Conservation (phyloP, 2,329 filamentous ascomycete species). For the Fusarium nanum region DNA sequence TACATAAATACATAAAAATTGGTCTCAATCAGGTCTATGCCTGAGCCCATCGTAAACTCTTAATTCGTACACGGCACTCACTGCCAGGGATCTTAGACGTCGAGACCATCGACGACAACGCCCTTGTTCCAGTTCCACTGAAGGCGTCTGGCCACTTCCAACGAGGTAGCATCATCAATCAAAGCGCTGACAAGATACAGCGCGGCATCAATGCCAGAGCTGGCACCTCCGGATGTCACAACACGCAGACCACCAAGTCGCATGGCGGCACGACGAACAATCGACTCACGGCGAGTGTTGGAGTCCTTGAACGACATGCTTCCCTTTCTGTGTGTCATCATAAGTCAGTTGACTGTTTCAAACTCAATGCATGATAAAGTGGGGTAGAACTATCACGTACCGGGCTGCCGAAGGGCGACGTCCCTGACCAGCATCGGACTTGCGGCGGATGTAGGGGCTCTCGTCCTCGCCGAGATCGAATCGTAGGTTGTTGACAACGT, state of each 20-base stretch:
- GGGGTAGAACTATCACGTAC: slow-evolving; percentile 56
- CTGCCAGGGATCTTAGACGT: slow-evolving; percentile 69
- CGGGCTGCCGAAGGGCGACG: slow-evolving; percentile 70
- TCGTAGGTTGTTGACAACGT: slow-evolving; percentile 91
- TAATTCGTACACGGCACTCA: slow-evolving; percentile 47
- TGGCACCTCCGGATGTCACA: slow-evolving; percentile 82
- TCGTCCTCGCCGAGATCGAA: slow-evolving; percentile 86
- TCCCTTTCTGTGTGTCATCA: slow-evolving; percentile 71
- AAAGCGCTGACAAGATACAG: slow-evolving; percentile 87
- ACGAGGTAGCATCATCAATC: slow-evolving; percentile 80
- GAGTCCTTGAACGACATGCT: slow-evolving; percentile 84
- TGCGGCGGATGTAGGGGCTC: slow-evolving; percentile 84
- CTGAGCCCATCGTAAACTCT: slow-evolving; percentile 40
- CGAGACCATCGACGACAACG: slow-evolving; percentile 83
- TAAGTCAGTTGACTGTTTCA: slow-evolving; percentile 43
- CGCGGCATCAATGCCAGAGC: slow-evolving; percentile 83
- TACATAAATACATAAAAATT: slow-evolving; percentile 45
- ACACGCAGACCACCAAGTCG: slow-evolving; percentile 76
- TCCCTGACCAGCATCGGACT: slow-evolving; percentile 68
- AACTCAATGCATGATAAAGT: slow-evolving; percentile 41
- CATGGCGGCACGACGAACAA: slow-evolving; percentile 81
- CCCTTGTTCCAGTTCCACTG: slow-evolving; percentile 91
- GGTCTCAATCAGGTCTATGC: slow-evolving; percentile 40
- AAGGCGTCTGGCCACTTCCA: slow-evolving; percentile 79
- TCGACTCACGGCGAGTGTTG: slow-evolving; percentile 80